Evolutionary conservation across 192 early-diverging fungal genomes (phyloP).

Genomic region (Spinellus fusiger): DNA sequence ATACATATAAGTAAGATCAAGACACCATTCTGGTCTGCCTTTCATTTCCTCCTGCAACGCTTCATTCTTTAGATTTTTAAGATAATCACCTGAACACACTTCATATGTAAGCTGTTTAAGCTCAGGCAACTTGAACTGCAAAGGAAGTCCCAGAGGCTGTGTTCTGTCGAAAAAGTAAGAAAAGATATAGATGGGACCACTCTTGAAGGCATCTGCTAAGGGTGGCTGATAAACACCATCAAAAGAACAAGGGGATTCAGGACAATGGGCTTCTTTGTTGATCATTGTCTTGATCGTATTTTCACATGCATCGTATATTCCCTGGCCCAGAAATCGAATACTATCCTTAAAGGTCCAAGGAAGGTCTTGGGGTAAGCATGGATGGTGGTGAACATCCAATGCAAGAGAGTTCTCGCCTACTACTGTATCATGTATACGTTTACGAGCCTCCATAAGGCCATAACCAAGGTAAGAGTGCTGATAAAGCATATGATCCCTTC

Average conservation of each 20-base stretch:
- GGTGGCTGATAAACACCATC: slow-evolving; percentile 77
- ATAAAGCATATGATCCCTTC: slow-evolving; percentile 66
- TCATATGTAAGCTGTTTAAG: slow-evolving; percentile 50
- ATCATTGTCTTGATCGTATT: slow-evolving; percentile 49
- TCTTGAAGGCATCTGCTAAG: slow-evolving; percentile 50
- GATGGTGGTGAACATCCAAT: slow-evolving; percentile 35
- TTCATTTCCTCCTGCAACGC: slow-evolving; percentile 33
- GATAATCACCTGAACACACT: slow-evolving; percentile 49
- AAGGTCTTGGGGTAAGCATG: slow-evolving; percentile 42
- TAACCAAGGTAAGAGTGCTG: slow-evolving; percentile 88
- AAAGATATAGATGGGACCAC: slow-evolving; percentile 76
- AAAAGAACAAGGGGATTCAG: slow-evolving; percentile 63
- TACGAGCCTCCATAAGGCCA: slow-evolving; percentile 78
- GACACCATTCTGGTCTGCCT: slow-evolving; percentile 60
- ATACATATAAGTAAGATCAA: slow-evolving; percentile 76
- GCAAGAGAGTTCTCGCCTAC: slow-evolving; percentile 18
- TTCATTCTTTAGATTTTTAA: slow-evolving; percentile 33
- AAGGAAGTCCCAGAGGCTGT: slow-evolving; percentile 48
- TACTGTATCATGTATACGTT: slow-evolving; percentile 15
- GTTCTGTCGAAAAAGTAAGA: slow-evolving; percentile 86
- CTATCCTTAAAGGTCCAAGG: slow-evolving; percentile 10
- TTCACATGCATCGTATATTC: slow-evolving; percentile 9
- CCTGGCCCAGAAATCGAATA: slow-evolving; percentile 1
- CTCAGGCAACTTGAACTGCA: slow-evolving; percentile 54
- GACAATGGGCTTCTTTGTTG: slow-evolving; percentile 50